Base-by-base conservation (phyloP, 225 moss, liverwort and hornwort genomes). In the Physcomitrium patens region DNA sequence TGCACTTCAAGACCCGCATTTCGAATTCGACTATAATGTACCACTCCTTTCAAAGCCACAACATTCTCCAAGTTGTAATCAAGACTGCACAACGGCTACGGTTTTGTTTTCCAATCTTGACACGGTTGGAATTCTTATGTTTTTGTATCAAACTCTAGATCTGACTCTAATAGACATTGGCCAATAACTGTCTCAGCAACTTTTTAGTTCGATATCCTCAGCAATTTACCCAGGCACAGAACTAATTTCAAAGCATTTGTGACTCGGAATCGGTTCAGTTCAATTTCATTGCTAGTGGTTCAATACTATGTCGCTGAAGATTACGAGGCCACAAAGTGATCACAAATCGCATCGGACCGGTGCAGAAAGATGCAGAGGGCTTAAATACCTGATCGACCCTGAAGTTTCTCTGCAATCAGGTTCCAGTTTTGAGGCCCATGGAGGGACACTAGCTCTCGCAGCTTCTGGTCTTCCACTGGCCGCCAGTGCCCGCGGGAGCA, bases 401-500 rank as follows among this genome's bases (percentile, higher is more conserved):
- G 88, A 13, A 94, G 78, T 82, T 94, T 94, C 77, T 94, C 94
- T 24, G 94, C 94, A 74, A 94, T 94, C 59, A 94, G 80, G 82
- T 94, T 94, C 94, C 94, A 94, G 78, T 94, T 94, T 54, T 94
- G 94, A 23, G 94, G 91, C 28, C 94, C 94, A 53, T 87, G 89
- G 62, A 87, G 80, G 12, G 90, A 87, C 17, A 94, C 92, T 15
- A 92, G 92, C 76, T 94, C 92, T 31, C 85, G 81, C 43, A 94
- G 84, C 69, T 90, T 94, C 71, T 92, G 92, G 59, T 94, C 94
- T 66, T 94, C 94, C 6, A 86, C 90, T 14, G 94, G 91, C n/a
- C 94, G 87, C 94, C 94, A 94, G 76, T 94, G 94, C 13, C 94
- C 94, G 20, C 94, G 88, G 3, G 94, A 92, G 65, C 89, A 94